Percentiles rank a stretch among this genome's conserved stretches.
Evolutionary conservation across 148 eudicot genomes (phyloP).

Genomic region (Mesembryanthemum crystallinum): DNA sequence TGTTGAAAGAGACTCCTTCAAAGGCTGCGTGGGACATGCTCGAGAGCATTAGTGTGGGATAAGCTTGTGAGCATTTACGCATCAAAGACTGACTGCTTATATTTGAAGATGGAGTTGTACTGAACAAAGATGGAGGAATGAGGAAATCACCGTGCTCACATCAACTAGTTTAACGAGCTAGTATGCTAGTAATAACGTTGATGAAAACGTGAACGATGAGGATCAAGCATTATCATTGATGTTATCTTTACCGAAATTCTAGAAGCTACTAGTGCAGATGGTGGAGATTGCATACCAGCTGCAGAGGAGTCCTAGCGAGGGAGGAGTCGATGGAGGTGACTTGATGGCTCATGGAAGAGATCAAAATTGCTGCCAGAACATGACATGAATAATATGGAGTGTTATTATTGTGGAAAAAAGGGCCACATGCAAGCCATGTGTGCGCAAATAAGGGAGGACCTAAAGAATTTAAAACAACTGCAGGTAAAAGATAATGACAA

Average conservation of each 20-base stretch:
- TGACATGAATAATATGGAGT: too few species aligned
- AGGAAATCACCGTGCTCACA: not conserved
- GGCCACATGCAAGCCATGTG: too few species aligned
- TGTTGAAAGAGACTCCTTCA: not conserved
- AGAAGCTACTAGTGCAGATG: not conserved
- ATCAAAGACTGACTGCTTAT: not conserved
- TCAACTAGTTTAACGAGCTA: not conserved
- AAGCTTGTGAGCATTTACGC: constrained; percentile 1
- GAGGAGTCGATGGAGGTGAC: too few species aligned
- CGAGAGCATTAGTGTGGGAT: not conserved
- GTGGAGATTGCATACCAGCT: too few species aligned
- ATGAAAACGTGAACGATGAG: not conserved
- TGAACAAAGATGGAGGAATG: not conserved
- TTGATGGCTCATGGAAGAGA: too few species aligned
- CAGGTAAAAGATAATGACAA: too few species aligned
- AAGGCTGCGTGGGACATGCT: not conserved
- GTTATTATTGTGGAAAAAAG: too few species aligned
- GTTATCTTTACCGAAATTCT: not conserved
- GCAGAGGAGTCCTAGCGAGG: too few species aligned
- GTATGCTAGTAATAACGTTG: not conserved
- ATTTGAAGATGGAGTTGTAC: constrained; percentile 5
- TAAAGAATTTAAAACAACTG: too few species aligned
- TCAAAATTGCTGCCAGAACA: too few species aligned
- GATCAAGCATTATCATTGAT: not conserved
- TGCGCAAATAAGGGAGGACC: too few species aligned